Conservation (phyloP, 495 filamentous ascomycete species). For the Ramalina peruviana region DNA sequence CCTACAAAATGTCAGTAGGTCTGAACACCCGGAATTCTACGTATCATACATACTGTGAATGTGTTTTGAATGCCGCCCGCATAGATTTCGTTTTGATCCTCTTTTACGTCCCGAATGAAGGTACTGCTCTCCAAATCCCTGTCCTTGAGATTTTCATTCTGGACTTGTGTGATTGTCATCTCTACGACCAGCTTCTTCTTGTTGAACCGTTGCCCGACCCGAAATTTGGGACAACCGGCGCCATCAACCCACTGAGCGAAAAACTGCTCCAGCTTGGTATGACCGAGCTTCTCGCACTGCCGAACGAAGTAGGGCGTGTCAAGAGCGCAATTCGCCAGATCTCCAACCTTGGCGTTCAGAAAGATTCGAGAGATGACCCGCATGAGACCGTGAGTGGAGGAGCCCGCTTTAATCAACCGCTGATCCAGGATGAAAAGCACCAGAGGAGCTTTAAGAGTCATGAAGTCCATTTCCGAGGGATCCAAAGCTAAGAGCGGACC, state of each 20-base stretch:
- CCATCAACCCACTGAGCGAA: constrained; percentile 88
- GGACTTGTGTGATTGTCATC: constrained; percentile 75
- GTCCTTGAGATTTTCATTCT: constrained; percentile 38
- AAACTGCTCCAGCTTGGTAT: constrained; percentile 70
- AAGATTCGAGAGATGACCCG: constrained; percentile 75
- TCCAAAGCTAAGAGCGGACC: constrained; percentile 70
- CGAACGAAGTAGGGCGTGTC: constrained; percentile 61
- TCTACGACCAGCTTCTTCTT: constrained; percentile 95
- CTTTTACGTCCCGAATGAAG: constrained; percentile 73
- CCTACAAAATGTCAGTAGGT: constrained; percentile 20
- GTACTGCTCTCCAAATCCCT: constrained; percentile 45
- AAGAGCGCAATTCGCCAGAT: constrained; percentile 56
- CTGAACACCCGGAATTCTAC: neutral
- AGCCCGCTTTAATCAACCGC: constrained; percentile 73
- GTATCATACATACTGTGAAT: constrained; percentile 44
- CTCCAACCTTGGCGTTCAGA: constrained; percentile 64
- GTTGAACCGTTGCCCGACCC: constrained; percentile 79
- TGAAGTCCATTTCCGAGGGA: constrained; percentile 69
- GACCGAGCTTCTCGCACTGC: constrained; percentile 73
- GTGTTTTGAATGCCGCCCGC: constrained; percentile 55
- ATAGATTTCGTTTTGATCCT: constrained; percentile 56
- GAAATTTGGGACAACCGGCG: constrained; percentile 75
- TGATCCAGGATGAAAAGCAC: constrained; percentile 90
- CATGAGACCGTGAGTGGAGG: constrained; percentile 57
- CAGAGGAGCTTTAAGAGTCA: constrained; percentile 79